These are phyloP conservation scores for Solanum stenotomum DNA, from an alignment of 257 asterid genomes.

Conservation along the genomic window DNA sequence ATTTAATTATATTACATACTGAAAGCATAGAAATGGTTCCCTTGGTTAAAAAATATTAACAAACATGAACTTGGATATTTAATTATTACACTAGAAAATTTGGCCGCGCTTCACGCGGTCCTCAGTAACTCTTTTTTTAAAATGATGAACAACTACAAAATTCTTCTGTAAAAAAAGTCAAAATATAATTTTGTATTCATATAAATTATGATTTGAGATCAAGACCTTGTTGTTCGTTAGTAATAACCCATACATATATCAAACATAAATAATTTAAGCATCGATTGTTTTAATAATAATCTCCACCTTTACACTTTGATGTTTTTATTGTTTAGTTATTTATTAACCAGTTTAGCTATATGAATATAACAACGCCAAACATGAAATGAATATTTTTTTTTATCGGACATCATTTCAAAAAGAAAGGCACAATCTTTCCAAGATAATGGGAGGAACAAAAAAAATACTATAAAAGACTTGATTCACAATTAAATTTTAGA, in stretches of 20 bases:
- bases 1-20: not conserved
- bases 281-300: too few relatives aligned
- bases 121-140: not conserved
- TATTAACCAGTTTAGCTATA: too few relatives aligned
- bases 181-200: not conserved
- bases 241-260: not conserved
- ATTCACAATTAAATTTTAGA: not conserved
- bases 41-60: not conserved
- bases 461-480: not conserved
- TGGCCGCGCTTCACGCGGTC: not conserved
- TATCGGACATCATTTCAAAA: too few relatives aligned
- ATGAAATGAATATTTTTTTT: too few relatives aligned
- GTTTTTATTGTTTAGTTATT: too few relatives aligned
- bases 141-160: not conserved
- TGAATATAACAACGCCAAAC: not conserved
- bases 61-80: not conserved
- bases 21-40: not conserved
- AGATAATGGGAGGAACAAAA: not conserved
- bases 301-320: not conserved
- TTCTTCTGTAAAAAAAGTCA: not conserved
- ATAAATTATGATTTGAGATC: not conserved
- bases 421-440: not conserved
- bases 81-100: too few relatives aligned
- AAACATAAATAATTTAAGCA: not conserved
- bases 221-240: not conserved